Evolutionary conservation across 2,329 filamentous ascomycete species (phyloP).

Genomic region (Ascochyta koolunga): DNA sequence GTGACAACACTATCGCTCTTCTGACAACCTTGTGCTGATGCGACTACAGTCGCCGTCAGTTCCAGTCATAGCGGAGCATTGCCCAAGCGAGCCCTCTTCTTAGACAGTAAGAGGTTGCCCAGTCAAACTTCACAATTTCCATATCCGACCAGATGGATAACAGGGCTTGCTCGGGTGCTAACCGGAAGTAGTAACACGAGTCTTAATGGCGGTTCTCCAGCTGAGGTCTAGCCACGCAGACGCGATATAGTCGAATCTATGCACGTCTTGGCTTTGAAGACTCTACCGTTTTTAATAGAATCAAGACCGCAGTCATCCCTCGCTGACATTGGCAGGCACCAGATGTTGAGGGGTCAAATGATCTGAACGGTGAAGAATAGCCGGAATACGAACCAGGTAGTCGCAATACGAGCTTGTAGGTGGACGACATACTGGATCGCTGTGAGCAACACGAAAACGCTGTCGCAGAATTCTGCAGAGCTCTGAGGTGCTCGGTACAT

Average conservation of each 20-base stretch:
- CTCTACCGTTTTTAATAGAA: not conserved
- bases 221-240: constrained; percentile 11
- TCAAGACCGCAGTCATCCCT: constrained; percentile 2
- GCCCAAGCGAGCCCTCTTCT: not conserved
- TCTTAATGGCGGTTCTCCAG: constrained; percentile 16
- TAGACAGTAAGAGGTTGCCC: not conserved
- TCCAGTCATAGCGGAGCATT: constrained; percentile 2
- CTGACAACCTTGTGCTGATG: not conserved
- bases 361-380: not conserved
- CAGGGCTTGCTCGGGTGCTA: constrained; percentile 3
- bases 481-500: constrained; percentile 1
- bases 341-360: not conserved
- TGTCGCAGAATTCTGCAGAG: not conserved
- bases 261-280: constrained; percentile 2
- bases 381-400: not conserved
- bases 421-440: not conserved
- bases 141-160: not conserved
- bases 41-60: not conserved
- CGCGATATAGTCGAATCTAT: constrained; percentile 7
- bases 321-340: constrained; percentile 5
- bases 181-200: constrained; percentile 6
- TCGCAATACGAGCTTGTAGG: not conserved
- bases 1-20: constrained; percentile 1
- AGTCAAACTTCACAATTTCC: constrained; percentile 15
- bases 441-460: constrained; percentile 1